Conservation (phyloP, 345 rosid species). For the Citrus medica region DNA sequence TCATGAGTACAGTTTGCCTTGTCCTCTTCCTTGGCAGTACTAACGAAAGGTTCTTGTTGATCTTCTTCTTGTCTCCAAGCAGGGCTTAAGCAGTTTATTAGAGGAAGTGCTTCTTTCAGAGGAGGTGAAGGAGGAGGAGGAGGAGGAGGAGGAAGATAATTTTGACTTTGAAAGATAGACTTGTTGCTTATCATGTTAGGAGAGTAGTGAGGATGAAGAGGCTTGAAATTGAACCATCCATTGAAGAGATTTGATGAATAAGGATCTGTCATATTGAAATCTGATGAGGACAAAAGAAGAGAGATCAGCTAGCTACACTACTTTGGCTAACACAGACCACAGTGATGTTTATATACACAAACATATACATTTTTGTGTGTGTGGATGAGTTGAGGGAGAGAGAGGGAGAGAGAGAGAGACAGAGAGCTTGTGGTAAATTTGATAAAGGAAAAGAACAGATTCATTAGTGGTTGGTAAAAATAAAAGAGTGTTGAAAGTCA, state of each 20-base stretch:
- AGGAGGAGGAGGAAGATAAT: neutral
- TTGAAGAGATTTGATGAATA: constrained; percentile 30
- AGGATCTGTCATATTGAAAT: constrained; percentile 39
- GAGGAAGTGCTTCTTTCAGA: constrained; percentile 36
- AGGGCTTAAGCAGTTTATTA: constrained; percentile 38
- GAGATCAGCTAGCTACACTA: neutral
- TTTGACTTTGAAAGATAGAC: neutral
- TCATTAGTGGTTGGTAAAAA: neutral
- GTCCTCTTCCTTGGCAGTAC: constrained; percentile 23
- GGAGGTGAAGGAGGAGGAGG: constrained; percentile 10
- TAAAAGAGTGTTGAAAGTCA: neutral
- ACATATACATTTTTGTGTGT: neutral
- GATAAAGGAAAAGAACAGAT: neutral
- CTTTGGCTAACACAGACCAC: neutral
- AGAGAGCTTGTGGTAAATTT: neutral
- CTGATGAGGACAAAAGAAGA: neutral
- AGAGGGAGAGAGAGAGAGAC: neutral
- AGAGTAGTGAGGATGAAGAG: constrained; percentile 22
- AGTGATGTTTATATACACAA: neutral
- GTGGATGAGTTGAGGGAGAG: neutral
- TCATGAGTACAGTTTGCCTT: neutral
- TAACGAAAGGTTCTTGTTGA: constrained; percentile 18
- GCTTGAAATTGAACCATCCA: constrained; percentile 35
- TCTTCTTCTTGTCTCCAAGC: constrained; percentile 22
- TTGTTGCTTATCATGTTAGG: neutral